Percentiles rank a stretch among this genome's conserved stretches.
Evolutionary conservation across 2,329 filamentous ascomycete genomes (phyloP).

Genomic region (Fusarium goolgardi): DNA sequence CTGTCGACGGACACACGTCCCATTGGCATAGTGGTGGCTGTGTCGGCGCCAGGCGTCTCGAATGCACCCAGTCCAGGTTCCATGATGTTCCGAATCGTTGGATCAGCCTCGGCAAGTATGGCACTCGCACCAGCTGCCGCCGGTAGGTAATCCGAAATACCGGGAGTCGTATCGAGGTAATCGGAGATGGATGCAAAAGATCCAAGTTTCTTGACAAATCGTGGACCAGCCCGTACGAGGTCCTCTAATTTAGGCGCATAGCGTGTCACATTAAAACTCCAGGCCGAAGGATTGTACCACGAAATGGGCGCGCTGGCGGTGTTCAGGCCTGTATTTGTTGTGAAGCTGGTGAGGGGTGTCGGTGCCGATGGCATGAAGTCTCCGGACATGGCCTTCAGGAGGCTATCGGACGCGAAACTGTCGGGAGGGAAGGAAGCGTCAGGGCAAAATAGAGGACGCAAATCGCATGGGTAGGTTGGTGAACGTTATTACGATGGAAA

Average conservation of each 20-base stretch:
- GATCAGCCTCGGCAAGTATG: conserved; percentile 40
- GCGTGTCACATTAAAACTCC: conserved; percentile 69
- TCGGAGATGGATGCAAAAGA: conserved; percentile 71
- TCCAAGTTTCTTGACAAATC: conserved; percentile 75
- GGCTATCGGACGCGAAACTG: conserved; percentile 17
- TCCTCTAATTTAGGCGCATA: conserved; percentile 75
- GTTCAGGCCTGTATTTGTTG: conserved; percentile 21
- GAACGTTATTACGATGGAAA: conserved; percentile 22
- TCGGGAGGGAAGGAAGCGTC: neutral
- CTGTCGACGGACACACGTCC: conserved; percentile 68
- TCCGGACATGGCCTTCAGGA: conserved; percentile 41
- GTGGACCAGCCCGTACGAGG: conserved; percentile 74
- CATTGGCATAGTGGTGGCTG: conserved; percentile 37
- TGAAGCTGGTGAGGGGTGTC: conserved; percentile 38
- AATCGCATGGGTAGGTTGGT: conserved; percentile 3
- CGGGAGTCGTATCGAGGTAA: conserved; percentile 63
- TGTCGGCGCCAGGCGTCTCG: conserved; percentile 23
- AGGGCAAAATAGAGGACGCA: neutral
- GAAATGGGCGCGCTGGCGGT: conserved; percentile 38
- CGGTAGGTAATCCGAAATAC: conserved; percentile 51
- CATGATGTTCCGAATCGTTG: conserved; percentile 49
- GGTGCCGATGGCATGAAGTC: conserved; percentile 38
- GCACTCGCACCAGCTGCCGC: conserved; percentile 35
- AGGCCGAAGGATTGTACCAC: conserved; percentile 67
- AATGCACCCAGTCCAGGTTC: conserved; percentile 38